These are phyloP conservation scores for Shiraia sp. DNA, from an alignment of 2,329 filamentous ascomycete genomes.

Conservation along the genomic window DNA sequence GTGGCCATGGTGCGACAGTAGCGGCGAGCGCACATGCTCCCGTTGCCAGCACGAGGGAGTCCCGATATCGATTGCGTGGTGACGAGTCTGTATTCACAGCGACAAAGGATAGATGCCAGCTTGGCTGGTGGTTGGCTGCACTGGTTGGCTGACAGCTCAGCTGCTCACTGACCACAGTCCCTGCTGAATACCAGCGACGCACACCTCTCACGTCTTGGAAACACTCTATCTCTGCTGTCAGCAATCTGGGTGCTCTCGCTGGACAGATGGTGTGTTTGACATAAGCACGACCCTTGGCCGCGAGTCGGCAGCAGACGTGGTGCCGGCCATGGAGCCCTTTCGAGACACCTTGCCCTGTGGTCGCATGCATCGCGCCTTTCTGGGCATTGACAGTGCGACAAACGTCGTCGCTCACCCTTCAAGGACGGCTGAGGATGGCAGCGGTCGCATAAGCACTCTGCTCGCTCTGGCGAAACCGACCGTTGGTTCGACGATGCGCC, in stretches of 20 bases:
- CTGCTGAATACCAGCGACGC: not conserved
- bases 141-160: too few species aligned
- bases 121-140: too few species aligned
- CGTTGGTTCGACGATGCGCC: too few species aligned
- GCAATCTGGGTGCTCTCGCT: constrained; percentile 16
- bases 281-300: constrained; percentile 11
- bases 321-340: constrained; percentile 20
- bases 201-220: not conserved
- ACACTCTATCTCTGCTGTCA: constrained; percentile 16
- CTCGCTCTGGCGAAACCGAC: too few species aligned
- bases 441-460: not conserved
- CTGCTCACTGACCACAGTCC: too few species aligned
- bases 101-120: too few species aligned
- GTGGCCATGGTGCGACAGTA: constrained; percentile 35
- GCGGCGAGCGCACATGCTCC: constrained; percentile 33
- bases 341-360: constrained; percentile 16
- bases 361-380: constrained; percentile 20
- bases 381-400: constrained; percentile 13
- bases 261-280: constrained; percentile 21
- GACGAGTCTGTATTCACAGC: too few species aligned
- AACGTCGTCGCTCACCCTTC: too few species aligned
- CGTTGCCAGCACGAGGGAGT: constrained; percentile 25
- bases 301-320: constrained; percentile 19
- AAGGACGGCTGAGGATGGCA: constrained; percentile 1
- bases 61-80: not conserved